Evolutionary conservation across 1,284 basidiomycete species (phyloP).

Genomic region (Cutaneotrichosporon curvatum): DNA sequence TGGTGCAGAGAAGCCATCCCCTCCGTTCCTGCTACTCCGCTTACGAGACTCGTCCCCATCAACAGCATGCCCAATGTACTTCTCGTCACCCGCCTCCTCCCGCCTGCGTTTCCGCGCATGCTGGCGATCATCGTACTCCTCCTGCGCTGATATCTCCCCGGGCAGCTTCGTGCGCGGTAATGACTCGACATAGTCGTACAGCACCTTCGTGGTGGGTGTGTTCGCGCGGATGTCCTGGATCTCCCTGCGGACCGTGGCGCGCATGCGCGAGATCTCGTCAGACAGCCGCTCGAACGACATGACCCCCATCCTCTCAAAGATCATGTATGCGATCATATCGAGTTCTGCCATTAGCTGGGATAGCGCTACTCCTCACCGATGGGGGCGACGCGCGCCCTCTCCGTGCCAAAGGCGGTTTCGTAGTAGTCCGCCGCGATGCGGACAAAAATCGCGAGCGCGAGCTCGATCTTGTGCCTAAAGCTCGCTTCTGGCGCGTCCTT

Average conservation of each 20-base stretch:
- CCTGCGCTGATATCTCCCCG: conserved; percentile 23
- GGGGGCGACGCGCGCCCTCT: conserved; percentile 29
- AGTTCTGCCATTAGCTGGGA: conserved; percentile 29
- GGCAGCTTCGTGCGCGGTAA: conserved; percentile 18
- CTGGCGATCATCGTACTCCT: conserved; percentile 12
- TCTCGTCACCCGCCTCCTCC: conserved; percentile 21
- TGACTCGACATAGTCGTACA: conserved; percentile 18
- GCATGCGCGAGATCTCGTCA: conserved; percentile 26
- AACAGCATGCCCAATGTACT: no score
- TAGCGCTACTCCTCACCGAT: conserved; percentile 25
- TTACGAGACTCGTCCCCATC: no score
- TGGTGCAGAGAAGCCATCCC: no score
- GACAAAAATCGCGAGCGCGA: conserved; percentile 28
- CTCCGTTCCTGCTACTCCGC: no score
- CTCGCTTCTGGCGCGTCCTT: conserved; percentile 25
- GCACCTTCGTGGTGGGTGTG: conserved; percentile 7
- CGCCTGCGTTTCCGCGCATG: conserved; percentile 7
- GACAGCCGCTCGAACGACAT: conserved; percentile 25
- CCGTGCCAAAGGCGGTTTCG: conserved; percentile 24
- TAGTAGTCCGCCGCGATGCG: conserved; percentile 25
- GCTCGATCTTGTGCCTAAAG: conserved; percentile 26
- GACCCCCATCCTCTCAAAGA: conserved; percentile 28
- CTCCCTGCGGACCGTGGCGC: conserved; percentile 19
- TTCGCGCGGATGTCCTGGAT: conserved; percentile 30
- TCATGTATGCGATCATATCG: conserved; percentile 28